phyloP scores from a whole-genome alignment of 1,139 yeast genomes.

The Sugiyamaella xylanicola region DNA sequence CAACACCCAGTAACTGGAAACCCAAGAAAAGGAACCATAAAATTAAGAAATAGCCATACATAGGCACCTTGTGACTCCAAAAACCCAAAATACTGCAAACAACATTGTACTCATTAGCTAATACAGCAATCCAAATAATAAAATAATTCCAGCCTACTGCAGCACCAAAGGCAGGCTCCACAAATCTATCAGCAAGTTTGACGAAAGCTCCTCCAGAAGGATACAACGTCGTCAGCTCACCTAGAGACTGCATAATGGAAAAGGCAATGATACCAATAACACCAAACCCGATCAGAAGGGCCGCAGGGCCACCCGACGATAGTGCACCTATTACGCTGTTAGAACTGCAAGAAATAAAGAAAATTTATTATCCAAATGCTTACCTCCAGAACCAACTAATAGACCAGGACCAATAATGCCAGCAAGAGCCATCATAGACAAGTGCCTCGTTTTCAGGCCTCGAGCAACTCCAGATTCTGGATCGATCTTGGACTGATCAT shows the following conservation, averaged over 20 bases:
- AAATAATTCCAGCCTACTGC: slow-evolving; percentile 66
- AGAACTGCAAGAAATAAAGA: background rate
- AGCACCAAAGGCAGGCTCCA: slow-evolving; percentile 61
- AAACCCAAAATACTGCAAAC: slow-evolving; percentile 55
- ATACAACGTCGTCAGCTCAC: slow-evolving; percentile 65
- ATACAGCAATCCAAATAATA: slow-evolving; percentile 61
- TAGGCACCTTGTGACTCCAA: slow-evolving; percentile 64
- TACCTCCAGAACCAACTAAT: slow-evolving; percentile 59
- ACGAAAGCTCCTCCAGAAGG: slow-evolving; percentile 68
- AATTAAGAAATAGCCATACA: slow-evolving; percentile 58
- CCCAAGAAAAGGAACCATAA: slow-evolving; percentile 58
- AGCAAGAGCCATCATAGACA: slow-evolving; percentile 63
- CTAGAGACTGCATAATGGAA: slow-evolving; percentile 60
- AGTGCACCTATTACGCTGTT: slow-evolving; percentile 51
- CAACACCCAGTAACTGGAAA: slow-evolving; percentile 60
- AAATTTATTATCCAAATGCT: background rate
- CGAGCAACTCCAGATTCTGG: slow-evolving; percentile 49
- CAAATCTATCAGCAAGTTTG: slow-evolving; percentile 58
- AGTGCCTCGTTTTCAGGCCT: slow-evolving; percentile 53
- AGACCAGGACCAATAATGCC: slow-evolving; percentile 74
- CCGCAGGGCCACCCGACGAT: slow-evolving; percentile 64
- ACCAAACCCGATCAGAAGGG: slow-evolving; percentile 58
- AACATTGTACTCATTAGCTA: slow-evolving; percentile 61
- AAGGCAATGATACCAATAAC: slow-evolving; percentile 63
- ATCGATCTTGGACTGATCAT: slow-evolving; percentile 32